Conservation (phyloP, 768 basidiomycete genomes). For the Boletus subparvulus region DNA sequence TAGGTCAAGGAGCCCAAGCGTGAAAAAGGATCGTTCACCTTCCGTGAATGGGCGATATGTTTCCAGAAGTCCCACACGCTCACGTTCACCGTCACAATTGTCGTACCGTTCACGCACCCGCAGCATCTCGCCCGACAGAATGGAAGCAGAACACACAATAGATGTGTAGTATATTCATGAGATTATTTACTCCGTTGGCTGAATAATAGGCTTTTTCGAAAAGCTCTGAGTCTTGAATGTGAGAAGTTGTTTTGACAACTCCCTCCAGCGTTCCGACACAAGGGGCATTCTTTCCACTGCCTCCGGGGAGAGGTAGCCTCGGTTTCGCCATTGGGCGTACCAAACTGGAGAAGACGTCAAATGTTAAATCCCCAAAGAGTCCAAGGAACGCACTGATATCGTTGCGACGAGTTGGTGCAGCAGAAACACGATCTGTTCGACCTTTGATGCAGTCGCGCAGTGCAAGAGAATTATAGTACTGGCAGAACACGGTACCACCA, state of each 20-base stretch:
- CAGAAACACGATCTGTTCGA: conserved; percentile 64
- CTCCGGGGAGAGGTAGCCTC: conserved; percentile 69
- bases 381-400: conserved; percentile 67
- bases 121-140: conserved; percentile 58
- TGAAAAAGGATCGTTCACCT: conserved; percentile 31
- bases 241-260: conserved; percentile 60
- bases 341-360: conserved; percentile 50
- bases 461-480: conserved; percentile 87
- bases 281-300: conserved; percentile 61
- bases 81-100: conserved; percentile 41
- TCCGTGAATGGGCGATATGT: conserved; percentile 57
- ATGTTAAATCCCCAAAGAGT: neutral
- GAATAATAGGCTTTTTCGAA: conserved; percentile 26
- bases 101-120: conserved; percentile 54
- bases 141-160: conserved; percentile 38
- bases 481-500: conserved; percentile 85
- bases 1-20: conserved; percentile 27
- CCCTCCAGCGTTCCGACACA: conserved; percentile 69
- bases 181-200: conserved; percentile 20
- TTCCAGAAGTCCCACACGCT: conserved; percentile 60
- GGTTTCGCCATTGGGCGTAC: conserved; percentile 71
- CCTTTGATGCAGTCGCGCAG: conserved; percentile 78
- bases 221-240: conserved; percentile 43
- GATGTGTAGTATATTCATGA: conserved; percentile 15
- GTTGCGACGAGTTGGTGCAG: conserved; percentile 80